phyloP scores from a whole-genome alignment of 345 rosid genomes.

The Murraya paniculata region DNA sequence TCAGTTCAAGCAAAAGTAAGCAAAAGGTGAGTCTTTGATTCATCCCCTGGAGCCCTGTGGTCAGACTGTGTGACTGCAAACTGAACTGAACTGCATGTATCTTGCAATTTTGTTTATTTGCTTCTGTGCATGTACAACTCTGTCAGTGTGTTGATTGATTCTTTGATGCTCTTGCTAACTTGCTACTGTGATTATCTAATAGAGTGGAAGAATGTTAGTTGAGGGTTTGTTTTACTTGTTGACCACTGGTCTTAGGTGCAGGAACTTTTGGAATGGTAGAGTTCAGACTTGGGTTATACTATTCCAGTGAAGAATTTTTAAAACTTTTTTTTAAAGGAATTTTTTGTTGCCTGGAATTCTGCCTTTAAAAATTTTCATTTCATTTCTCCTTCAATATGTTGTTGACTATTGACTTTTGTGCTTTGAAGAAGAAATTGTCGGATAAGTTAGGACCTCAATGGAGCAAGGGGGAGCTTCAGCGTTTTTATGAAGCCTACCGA shows the following conservation, averaged over 20 bases:
- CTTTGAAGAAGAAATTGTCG: constrained; percentile 69
- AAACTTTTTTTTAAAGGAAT: not conserved
- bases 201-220: not conserved
- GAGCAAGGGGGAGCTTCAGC: constrained; percentile 80
- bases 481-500: constrained; percentile 83
- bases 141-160: not conserved
- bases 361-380: not conserved
- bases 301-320: not conserved
- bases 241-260: not conserved
- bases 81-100: constrained; percentile 5
- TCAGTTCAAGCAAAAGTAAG: constrained; percentile 52
- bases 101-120: not conserved
- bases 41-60: not conserved
- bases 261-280: not conserved
- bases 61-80: not conserved
- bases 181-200: not conserved
- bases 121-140: not conserved
- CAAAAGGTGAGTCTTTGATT: constrained; percentile 53
- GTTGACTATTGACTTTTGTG: constrained; percentile 20
- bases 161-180: not conserved
- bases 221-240: constrained; percentile 1
- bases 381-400: constrained; percentile 5
- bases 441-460: constrained; percentile 92
- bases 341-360: constrained; percentile 5
- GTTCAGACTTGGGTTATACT: not conserved